Percentiles rank a stretch among this genome's conserved stretches.
phyloP scores from a whole-genome alignment of 768 basidiomycete species.

The Tricholoma furcatifolium region DNA sequence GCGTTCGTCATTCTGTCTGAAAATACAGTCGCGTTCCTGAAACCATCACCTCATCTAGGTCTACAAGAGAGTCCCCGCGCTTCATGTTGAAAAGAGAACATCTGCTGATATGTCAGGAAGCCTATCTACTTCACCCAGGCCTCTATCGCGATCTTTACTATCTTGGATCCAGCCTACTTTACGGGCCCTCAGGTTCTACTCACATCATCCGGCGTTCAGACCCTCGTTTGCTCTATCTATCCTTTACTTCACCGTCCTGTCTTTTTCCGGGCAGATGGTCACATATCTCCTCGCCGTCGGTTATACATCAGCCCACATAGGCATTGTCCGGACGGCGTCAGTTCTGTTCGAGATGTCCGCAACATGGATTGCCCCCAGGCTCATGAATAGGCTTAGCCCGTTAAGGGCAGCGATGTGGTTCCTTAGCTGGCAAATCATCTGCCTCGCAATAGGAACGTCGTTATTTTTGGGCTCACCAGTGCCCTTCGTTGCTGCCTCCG shows the following conservation, averaged over 20 bases:
- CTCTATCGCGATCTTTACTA: background rate
- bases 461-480: conserved; percentile 14
- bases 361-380: conserved; percentile 26
- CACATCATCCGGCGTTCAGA: conserved; percentile 19
- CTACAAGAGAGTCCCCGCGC: conserved; percentile 1
- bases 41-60: background rate
- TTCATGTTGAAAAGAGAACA: background rate
- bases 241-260: conserved; percentile 31
- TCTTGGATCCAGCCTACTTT: conserved; percentile 1
- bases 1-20: conserved; percentile 12
- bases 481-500: conserved; percentile 13
- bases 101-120: background rate
- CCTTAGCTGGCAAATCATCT: conserved; percentile 26
- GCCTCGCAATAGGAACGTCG: conserved; percentile 17
- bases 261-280: conserved; percentile 26
- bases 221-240: conserved; percentile 23
- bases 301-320: conserved; percentile 22
- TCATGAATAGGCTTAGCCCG: conserved; percentile 21
- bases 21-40: background rate
- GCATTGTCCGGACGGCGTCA: conserved; percentile 19
- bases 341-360: conserved; percentile 25
- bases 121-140: background rate
- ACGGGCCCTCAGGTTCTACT: conserved; percentile 17
- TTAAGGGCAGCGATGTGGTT: conserved; percentile 29
- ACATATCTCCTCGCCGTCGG: conserved; percentile 25